A percentile compares a stretch with the other conserved stretches of the same genome.
Evolutionary conservation across 176 grass and related monocot genomes (phyloP).

Genomic region (Eragrostis nindensis): DNA sequence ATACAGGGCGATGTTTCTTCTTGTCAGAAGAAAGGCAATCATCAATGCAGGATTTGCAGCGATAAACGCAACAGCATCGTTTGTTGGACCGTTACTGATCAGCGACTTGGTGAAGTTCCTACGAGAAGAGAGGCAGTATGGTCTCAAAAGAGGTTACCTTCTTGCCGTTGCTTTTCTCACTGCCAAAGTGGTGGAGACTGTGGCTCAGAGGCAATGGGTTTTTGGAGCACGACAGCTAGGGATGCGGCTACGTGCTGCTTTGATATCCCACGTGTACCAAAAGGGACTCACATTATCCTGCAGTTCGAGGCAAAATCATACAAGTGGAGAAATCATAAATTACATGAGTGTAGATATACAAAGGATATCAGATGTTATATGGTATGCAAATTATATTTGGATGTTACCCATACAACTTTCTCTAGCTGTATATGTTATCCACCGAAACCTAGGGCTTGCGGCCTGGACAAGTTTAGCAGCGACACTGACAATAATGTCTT

Average conservation of each 20-base stretch:
- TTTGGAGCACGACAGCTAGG: slow-evolving; percentile 83
- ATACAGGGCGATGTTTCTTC: slow-evolving; percentile 76
- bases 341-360: slow-evolving; percentile 99
- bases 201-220: slow-evolving; percentile 85
- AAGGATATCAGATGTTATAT: slow-evolving; percentile 86
- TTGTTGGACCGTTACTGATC: slow-evolving; percentile 91
- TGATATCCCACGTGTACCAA: slow-evolving; percentile 90
- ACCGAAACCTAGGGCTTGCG: slow-evolving; percentile 76
- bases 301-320: slow-evolving; percentile 77
- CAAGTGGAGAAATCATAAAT: slow-evolving; percentile 97
- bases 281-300: slow-evolving; percentile 85
- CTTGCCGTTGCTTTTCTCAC: slow-evolving; percentile 70
- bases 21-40: slow-evolving; percentile 72
- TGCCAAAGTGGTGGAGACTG: slow-evolving; percentile 86
- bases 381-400: slow-evolving; percentile 90
- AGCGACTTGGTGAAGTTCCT: slow-evolving; percentile 85
- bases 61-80: slow-evolving; percentile 72
- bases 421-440: slow-evolving; percentile 77
- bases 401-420: slow-evolving; percentile 92
- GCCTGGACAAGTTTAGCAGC: slow-evolving; percentile 88
- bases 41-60: slow-evolving; percentile 88
- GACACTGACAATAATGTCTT: slow-evolving; percentile 76
- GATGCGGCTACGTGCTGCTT: slow-evolving; percentile 73
- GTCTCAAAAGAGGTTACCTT: slow-evolving; percentile 73
- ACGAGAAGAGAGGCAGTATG: slow-evolving; percentile 69